Conservation (phyloP, 352 stramenopile species). For the Phytopythium sindhum region DNA sequence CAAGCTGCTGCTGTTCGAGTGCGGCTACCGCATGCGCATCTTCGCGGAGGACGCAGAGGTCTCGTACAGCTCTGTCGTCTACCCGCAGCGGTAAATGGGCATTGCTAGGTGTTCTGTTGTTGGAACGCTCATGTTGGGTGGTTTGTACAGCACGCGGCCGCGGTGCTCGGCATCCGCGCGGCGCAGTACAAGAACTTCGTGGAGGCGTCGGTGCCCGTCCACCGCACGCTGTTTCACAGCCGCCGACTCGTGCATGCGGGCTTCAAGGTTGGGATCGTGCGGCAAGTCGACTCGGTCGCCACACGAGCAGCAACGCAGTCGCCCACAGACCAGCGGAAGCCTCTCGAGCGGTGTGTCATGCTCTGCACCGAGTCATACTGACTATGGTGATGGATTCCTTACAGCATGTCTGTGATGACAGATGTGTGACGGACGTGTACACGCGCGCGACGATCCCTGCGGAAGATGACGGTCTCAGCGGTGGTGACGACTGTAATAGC, state of each 20-base stretch:
- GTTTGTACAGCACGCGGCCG: conserved; percentile 19
- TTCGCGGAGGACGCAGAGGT: conserved; percentile 72
- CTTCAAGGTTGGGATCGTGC: conserved; percentile 65
- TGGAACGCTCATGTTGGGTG: not conserved
- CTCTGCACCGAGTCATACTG: no score
- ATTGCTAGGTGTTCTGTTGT: not conserved
- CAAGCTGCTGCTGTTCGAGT: conserved; percentile 71
- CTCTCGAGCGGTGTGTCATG: conserved; percentile 32
- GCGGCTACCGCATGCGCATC: conserved; percentile 76
- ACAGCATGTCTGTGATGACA: conserved; percentile 6
- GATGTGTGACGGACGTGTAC: conserved; percentile 40
- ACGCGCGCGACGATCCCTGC: conserved; percentile 41
- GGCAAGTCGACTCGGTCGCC: conserved; percentile 49
- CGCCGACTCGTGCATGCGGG: conserved; percentile 39
- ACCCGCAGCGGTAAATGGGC: not conserved
- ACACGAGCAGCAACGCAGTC: conserved; percentile 12
- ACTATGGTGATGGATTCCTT: no score
- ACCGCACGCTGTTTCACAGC: conserved; percentile 35
- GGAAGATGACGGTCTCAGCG: conserved; percentile 7
- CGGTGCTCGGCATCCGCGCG: conserved; percentile 35
- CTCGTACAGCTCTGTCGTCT: not conserved
- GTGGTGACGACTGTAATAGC: not conserved
- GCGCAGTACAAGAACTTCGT: conserved; percentile 35
- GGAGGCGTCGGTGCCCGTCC: conserved; percentile 47
- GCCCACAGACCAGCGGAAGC: conserved; percentile 15